A percentile compares a stretch with the other conserved stretches of the same genome.
Conservation (phyloP, 495 filamentous ascomycete genomes). For the Lasiosphaeria hispida region DNA sequence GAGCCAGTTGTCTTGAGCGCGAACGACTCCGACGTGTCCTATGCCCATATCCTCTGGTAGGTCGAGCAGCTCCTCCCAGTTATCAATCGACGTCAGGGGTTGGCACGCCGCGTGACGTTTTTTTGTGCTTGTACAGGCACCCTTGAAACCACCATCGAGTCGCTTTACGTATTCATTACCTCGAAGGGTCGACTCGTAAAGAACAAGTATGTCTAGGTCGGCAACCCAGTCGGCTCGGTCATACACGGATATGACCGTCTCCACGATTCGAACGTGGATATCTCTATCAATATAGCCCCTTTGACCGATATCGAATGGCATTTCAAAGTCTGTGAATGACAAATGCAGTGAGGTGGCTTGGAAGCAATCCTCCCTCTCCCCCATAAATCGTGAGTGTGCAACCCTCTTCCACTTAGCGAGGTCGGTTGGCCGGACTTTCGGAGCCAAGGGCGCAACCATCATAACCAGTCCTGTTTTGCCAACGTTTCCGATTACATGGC, state of each 20-base stretch:
- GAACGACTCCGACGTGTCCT: no score
- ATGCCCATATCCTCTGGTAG: no score
- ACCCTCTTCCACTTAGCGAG: constrained; percentile 24
- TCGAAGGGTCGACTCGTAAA: no score
- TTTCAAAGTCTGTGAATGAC: constrained; percentile 35
- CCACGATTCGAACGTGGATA: neutral
- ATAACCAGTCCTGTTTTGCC: neutral
- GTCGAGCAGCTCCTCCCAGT: no score
- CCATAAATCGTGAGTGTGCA: constrained; percentile 32
- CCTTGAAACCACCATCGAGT: no score
- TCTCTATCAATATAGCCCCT: neutral
- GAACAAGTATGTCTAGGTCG: neutral
- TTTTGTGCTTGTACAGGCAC: no score
- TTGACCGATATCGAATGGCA: constrained; percentile 20
- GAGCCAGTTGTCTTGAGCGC: no score
- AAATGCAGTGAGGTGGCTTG: constrained; percentile 38
- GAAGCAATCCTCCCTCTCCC: constrained; percentile 30
- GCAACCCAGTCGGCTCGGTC: neutral
- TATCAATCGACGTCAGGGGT: no score
- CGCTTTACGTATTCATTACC: no score
- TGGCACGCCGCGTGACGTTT: no score
- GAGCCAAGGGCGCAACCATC: neutral
- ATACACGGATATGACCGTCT: constrained; percentile 21
- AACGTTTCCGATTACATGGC: neutral
- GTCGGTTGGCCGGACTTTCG: neutral